phyloP scores from a whole-genome alignment of 2,329 filamentous ascomycete species.

The Pseudogymnoascus sp. region DNA sequence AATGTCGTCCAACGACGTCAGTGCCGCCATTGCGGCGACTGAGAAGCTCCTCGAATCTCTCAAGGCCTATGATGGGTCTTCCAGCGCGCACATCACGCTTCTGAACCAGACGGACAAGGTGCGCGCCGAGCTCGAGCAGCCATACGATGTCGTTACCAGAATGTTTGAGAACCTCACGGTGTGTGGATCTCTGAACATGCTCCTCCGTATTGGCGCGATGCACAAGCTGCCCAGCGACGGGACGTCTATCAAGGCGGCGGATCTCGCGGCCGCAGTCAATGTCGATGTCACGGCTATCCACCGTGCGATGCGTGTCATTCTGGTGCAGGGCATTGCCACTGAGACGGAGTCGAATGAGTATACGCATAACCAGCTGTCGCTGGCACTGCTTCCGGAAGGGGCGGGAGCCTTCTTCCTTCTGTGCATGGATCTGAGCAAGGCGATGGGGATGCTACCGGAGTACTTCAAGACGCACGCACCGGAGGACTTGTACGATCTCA shows the following conservation, averaged over 20 bases:
- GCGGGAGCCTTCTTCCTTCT: conserved; percentile 29
- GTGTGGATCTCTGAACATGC: conserved; percentile 18
- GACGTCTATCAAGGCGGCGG: conserved; percentile 14
- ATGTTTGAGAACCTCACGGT: conserved; percentile 20
- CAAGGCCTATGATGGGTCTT: conserved; percentile 17
- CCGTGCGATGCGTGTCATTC: conserved; percentile 27
- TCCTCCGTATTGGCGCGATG: conserved; percentile 17
- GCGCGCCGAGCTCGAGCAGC: conserved; percentile 16
- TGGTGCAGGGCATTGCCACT: conserved; percentile 26
- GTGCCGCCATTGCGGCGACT: conserved; percentile 13
- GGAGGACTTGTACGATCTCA: conserved; percentile 17
- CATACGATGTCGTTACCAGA: conserved; percentile 16
- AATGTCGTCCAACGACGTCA: background rate
- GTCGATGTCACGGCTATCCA: conserved; percentile 28
- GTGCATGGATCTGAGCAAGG: conserved; percentile 13
- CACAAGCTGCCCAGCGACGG: conserved; percentile 16
- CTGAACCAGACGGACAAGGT: conserved; percentile 16
- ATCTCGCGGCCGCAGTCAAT: conserved; percentile 22
- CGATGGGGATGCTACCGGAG: conserved; percentile 15
- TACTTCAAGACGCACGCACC: conserved; percentile 18
- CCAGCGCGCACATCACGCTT: conserved; percentile 12
- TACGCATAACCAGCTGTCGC: conserved; percentile 29
- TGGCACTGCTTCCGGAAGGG: conserved; percentile 23
- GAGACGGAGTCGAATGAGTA: conserved; percentile 28
- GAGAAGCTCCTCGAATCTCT: conserved; percentile 15